These are phyloP conservation scores for Dactylonectria estremocensis DNA, from an alignment of 2,329 filamentous ascomycete genomes.

Conservation along the genomic window DNA sequence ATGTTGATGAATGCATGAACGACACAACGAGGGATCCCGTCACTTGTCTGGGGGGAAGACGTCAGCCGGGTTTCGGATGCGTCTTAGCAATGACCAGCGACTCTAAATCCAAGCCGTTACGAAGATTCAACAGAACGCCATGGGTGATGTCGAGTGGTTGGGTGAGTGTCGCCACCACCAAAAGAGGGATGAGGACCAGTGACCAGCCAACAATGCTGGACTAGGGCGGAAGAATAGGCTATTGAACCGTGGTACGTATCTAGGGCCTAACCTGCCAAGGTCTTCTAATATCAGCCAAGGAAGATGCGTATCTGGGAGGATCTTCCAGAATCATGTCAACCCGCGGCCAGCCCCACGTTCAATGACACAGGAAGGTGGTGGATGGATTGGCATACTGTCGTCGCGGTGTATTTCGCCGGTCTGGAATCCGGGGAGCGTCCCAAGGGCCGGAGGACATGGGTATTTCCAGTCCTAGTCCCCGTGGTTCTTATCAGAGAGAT, in stretches of 20 bases:
- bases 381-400: slow-evolving; percentile 37
- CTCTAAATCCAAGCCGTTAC: slow-evolving; percentile 8
- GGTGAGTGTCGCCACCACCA: slow-evolving; percentile 2
- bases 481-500: slow-evolving; percentile 48
- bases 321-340: slow-evolving; percentile 54
- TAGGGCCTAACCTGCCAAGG: slow-evolving; percentile 33
- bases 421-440: slow-evolving; percentile 54
- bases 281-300: slow-evolving; percentile 35
- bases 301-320: slow-evolving; percentile 43
- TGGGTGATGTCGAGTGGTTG: slow-evolving; percentile 1
- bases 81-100: slow-evolving; percentile 13
- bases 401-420: slow-evolving; percentile 40
- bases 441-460: slow-evolving; percentile 48
- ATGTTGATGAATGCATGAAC: slow-evolving; percentile 45
- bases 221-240: slow-evolving; percentile 20
- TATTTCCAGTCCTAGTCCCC: slow-evolving; percentile 47
- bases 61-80: slow-evolving; percentile 23
- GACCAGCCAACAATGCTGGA: slow-evolving; percentile 1
- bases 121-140: neutral
- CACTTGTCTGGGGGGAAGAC: slow-evolving; percentile 29
- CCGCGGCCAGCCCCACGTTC: slow-evolving; percentile 36
- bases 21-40: slow-evolving; percentile 27
- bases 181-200: neutral
- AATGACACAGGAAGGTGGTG: slow-evolving; percentile 31
- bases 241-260: slow-evolving; percentile 33